Conservation (phyloP, 805 yeast species). For the Sugiyamaella valdiviana region DNA sequence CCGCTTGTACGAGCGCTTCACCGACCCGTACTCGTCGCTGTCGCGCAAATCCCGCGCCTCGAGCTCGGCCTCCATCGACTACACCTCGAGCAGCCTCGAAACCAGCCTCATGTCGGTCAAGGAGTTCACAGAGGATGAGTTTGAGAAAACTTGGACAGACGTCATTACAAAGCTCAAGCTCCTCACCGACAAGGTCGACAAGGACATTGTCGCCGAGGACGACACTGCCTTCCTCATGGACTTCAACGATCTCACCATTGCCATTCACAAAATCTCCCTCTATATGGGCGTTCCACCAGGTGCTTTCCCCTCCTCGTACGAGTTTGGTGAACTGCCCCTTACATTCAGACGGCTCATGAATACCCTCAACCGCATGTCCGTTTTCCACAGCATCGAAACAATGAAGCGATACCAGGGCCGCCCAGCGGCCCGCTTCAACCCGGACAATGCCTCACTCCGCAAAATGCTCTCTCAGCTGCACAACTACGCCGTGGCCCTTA, state of each 20-base stretch:
- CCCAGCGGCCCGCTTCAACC: neutral
- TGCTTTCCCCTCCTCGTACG: constrained; percentile 15
- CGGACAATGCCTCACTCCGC: neutral
- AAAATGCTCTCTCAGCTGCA: neutral
- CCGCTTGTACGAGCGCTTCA: constrained; percentile 5
- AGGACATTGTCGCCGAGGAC: constrained; percentile 1
- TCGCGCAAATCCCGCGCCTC: neutral
- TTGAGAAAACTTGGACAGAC: constrained; percentile 17
- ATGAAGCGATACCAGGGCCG: constrained; percentile 10
- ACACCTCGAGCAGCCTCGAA: constrained; percentile 6
- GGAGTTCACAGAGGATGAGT: constrained; percentile 6
- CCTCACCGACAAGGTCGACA: neutral
- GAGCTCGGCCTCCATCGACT: constrained; percentile 3
- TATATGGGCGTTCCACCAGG: constrained; percentile 23
- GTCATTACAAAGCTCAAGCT: constrained; percentile 9
- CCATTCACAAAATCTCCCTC: constrained; percentile 15
- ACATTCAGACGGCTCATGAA: constrained; percentile 18
- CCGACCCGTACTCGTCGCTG: constrained; percentile 1
- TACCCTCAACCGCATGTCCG: constrained; percentile 16
- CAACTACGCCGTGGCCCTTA: constrained; percentile 3
- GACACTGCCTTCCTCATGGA: constrained; percentile 2
- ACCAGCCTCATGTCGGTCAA: constrained; percentile 4
- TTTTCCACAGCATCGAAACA: constrained; percentile 15
- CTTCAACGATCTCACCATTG: constrained; percentile 11
- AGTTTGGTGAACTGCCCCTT: constrained; percentile 13